phyloP scores from a whole-genome alignment of 208 protist species.

The Trypanosoma platydactyli region DNA sequence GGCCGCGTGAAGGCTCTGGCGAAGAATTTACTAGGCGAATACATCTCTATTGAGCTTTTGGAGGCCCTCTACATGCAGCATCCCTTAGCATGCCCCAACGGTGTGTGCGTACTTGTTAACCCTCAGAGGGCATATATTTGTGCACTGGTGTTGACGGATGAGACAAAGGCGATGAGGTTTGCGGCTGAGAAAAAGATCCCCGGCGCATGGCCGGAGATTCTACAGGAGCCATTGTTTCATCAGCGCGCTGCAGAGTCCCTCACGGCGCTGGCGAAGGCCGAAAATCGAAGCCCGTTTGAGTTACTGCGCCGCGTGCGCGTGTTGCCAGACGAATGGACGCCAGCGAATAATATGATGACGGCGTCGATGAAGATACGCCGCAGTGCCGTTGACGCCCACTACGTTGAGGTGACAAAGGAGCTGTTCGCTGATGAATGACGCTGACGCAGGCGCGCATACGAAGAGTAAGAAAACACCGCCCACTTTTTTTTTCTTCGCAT shows the following conservation, averaged over 20 bases:
- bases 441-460: too few relatives aligned
- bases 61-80: constrained; percentile 57
- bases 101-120: constrained; percentile 77
- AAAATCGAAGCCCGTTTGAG: constrained; percentile 46
- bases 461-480: too few relatives aligned
- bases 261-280: constrained; percentile 34
- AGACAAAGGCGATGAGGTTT: constrained; percentile 26
- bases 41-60: constrained; percentile 67
- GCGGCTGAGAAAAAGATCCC: constrained; percentile 12
- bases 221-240: constrained; percentile 46
- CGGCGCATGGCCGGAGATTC: constrained; percentile 33
- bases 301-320: constrained; percentile 58
- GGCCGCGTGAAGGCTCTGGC: constrained; percentile 66
- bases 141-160: constrained; percentile 56
- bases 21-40: constrained; percentile 67
- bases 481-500: too few relatives aligned
- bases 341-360: constrained; percentile 75
- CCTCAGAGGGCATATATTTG: constrained; percentile 58
- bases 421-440: constrained; percentile 50
- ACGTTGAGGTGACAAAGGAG: constrained; percentile 53
- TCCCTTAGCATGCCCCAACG: constrained; percentile 42
- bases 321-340: constrained; percentile 70
- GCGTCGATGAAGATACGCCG: constrained; percentile 72
- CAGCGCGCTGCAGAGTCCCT: constrained; percentile 50
- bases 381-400: constrained; percentile 41